phyloP scores from a whole-genome alignment of 352 stramenopile genomes.

The Phytophthora cajani region DNA sequence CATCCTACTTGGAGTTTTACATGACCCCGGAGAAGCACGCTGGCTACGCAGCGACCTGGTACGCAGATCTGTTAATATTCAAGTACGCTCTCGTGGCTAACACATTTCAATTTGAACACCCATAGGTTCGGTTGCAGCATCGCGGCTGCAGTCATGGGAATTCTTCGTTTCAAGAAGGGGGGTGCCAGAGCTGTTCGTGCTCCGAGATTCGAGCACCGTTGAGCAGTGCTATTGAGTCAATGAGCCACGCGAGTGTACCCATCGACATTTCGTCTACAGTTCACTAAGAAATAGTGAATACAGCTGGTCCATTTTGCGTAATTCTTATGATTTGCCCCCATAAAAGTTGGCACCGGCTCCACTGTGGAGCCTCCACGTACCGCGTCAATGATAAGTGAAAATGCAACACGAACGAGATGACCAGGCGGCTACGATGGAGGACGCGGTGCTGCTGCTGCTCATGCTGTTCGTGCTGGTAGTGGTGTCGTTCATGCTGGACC shows the following conservation, averaged over 20 bases:
- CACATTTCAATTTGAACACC: not conserved
- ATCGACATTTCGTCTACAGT: slow-evolving; percentile 23
- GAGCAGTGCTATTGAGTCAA: slow-evolving; percentile 1
- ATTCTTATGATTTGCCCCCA: slow-evolving; percentile 23
- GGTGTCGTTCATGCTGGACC: slow-evolving; percentile 84
- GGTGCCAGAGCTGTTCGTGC: slow-evolving; percentile 14
- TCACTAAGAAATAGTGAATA: slow-evolving; percentile 21
- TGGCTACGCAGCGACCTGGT: slow-evolving; percentile 86
- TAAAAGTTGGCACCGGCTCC: slow-evolving; percentile 24
- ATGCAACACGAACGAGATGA: slow-evolving; percentile 33
- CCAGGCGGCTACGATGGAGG: slow-evolving; percentile 62
- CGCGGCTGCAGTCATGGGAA: slow-evolving; percentile 69
- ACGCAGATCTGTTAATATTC: slow-evolving; percentile 11
- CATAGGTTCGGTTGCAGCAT: slow-evolving; percentile 83
- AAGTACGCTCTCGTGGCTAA: slow-evolving; percentile 1
- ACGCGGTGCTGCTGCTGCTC: slow-evolving; percentile 79
- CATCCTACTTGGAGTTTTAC: slow-evolving; percentile 89
- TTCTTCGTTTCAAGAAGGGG: slow-evolving; percentile 72
- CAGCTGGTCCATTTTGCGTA: slow-evolving; percentile 29
- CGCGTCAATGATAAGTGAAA: slow-evolving; percentile 30
- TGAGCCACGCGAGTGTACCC: not conserved
- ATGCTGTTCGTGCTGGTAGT: slow-evolving; percentile 89
- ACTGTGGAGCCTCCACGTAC: slow-evolving; percentile 10
- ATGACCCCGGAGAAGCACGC: slow-evolving; percentile 90
- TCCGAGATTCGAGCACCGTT: slow-evolving; percentile 33